These are phyloP conservation scores for Cajanus cajan DNA, from an alignment of 306 rosid genomes.

Conservation along the genomic window DNA sequence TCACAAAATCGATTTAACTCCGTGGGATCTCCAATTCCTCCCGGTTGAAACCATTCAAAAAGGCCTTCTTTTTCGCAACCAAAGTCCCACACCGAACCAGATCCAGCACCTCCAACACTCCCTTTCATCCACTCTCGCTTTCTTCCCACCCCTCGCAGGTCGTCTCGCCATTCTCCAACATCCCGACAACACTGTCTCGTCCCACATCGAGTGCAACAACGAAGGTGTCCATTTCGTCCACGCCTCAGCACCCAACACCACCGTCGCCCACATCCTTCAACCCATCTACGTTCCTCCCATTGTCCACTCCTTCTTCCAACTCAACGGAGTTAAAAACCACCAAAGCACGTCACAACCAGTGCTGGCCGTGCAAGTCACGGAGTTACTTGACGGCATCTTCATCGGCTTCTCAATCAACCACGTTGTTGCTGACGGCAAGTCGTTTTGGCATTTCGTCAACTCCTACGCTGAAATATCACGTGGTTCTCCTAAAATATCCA, in stretches of 20 bases:
- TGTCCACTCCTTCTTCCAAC: slow-evolving; percentile 38
- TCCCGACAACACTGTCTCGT: not conserved
- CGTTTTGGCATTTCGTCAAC: slow-evolving; percentile 48
- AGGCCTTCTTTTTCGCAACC: slow-evolving; percentile 33
- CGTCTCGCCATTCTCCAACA: not conserved
- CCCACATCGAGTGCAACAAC: slow-evolving; percentile 33
- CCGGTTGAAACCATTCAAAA: not conserved
- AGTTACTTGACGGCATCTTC: slow-evolving; percentile 49
- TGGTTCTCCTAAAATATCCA: not conserved
- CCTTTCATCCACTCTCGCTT: slow-evolving; percentile 29
- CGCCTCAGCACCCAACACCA: slow-evolving; percentile 4
- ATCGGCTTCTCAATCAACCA: slow-evolving; percentile 37
- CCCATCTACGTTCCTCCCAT: slow-evolving; percentile 27
- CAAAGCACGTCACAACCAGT: slow-evolving; percentile 32
- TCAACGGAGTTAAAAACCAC: slow-evolving; percentile 23
- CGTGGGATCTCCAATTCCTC: slow-evolving; percentile 47
- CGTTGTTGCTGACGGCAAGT: slow-evolving; percentile 20
- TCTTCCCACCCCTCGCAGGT: slow-evolving; percentile 39
- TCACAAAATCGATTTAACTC: slow-evolving; percentile 25
- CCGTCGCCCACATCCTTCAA: slow-evolving; percentile 26
- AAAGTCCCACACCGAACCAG: not conserved
- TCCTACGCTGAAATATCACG: slow-evolving; percentile 46
- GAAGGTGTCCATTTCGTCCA: slow-evolving; percentile 35
- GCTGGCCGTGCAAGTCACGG: slow-evolving; percentile 49
- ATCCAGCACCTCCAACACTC: slow-evolving; percentile 25